Conservation (phyloP, 1,284 basidiomycete genomes). For the Baeospora myosura region DNA sequence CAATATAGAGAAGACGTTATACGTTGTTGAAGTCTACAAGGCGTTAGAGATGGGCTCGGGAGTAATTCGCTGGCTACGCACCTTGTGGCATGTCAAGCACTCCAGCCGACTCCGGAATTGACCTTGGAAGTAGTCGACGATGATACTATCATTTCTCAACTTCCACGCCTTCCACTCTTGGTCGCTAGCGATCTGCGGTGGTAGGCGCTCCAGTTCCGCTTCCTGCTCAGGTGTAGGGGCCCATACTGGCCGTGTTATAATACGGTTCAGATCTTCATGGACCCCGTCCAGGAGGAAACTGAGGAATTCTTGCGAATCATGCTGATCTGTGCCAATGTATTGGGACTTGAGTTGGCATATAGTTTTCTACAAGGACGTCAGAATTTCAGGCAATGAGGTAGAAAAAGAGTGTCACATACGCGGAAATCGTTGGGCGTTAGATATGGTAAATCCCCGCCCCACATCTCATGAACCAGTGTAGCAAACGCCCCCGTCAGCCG, state of each 20-base stretch:
- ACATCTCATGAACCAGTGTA: conserved; percentile 78
- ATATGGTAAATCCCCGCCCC: conserved; percentile 82
- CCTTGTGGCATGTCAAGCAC: conserved; percentile 87
- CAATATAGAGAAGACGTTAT: conserved; percentile 96
- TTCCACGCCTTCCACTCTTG: conserved; percentile 92
- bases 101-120: conserved; percentile 90
- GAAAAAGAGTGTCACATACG: conserved; percentile 34
- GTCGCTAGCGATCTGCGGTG: conserved; percentile 86
- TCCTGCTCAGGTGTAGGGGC: conserved; percentile 81
- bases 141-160: conserved; percentile 86
- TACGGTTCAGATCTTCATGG: conserved; percentile 93
- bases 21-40: conserved; percentile 89
- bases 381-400: neutral
- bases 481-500: conserved; percentile 80
- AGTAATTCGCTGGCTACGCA: conserved; percentile 29
- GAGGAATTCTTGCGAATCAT: conserved; percentile 97
- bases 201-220: conserved; percentile 79
- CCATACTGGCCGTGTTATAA: conserved; percentile 70
- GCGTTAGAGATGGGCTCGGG: conserved; percentile 2
- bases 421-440: conserved; percentile 83
- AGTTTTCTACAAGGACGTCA: conserved; percentile 47
- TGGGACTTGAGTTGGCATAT: conserved; percentile 81
- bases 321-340: conserved; percentile 89
- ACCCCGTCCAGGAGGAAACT: conserved; percentile 92
- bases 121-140: conserved; percentile 97